Evolutionary conservation across 495 filamentous ascomycete genomes (phyloP).

Genomic region (Filosporella fistucella): DNA sequence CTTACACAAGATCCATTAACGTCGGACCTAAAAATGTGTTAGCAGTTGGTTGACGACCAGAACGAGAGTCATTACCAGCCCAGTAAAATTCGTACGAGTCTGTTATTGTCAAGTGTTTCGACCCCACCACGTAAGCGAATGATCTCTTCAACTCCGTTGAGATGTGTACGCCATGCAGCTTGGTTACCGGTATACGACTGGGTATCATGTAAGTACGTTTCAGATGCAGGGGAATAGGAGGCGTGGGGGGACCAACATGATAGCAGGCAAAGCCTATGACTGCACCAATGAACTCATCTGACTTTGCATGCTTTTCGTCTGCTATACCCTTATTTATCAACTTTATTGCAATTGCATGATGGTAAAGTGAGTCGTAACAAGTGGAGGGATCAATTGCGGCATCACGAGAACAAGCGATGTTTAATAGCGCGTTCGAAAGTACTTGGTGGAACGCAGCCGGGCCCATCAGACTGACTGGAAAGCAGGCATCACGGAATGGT

Average conservation of each 20-base stretch:
- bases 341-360: conserved; percentile 8
- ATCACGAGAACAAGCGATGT: background rate
- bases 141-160: conserved; percentile 7
- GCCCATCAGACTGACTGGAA: conserved; percentile 14
- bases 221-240: background rate
- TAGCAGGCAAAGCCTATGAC: conserved; percentile 12
- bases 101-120: conserved; percentile 1
- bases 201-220: background rate
- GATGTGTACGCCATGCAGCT: conserved; percentile 1
- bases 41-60: background rate
- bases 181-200: conserved; percentile 5
- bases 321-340: background rate
- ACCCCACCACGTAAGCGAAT: conserved; percentile 5
- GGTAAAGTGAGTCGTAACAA: background rate
- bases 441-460: conserved; percentile 14
- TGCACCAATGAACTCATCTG: conserved; percentile 6
- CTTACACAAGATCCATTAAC: conserved; percentile 1
- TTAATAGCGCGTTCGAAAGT: conserved; percentile 11
- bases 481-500: conserved; percentile 13
- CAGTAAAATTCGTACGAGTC: background rate
- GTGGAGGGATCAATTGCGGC: no score
- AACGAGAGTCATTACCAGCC: background rate
- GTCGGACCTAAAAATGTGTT: conserved; percentile 3
- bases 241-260: background rate
- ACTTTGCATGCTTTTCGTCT: background rate